Base-by-base conservation (phyloP, 2,329 filamentous ascomycete species). In the Aspergillus carbonarius region DNA sequence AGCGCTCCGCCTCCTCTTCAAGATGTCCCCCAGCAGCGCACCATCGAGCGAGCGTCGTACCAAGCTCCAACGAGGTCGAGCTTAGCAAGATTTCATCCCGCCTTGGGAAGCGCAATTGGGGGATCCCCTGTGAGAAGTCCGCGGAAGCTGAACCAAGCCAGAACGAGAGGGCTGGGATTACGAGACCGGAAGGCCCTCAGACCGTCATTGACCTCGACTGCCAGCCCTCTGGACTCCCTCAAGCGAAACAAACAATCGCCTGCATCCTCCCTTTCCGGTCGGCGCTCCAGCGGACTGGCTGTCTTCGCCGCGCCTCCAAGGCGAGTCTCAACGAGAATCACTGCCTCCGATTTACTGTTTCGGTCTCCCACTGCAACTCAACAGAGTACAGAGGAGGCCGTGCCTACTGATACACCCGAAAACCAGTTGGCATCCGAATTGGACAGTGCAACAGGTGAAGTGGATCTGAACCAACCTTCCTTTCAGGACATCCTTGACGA, bases 51-150 rank as follows among this genome's bases (percentile, higher is more conserved):
- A 1, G 81, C 83, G 0, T 88, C 86, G 0, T 89, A 86, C 68
- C 84, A 84, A 55, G 88, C 87, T n/a, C 87, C 88, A 0, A 89
- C 87, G 0, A 85, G 81, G 68, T 81, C 87, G 12, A 90, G 85
- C 66, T 74, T 89, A 13, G 79, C 85, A 58, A 82, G 84, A 62
- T 82, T 84, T 49, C 84, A 88, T 60, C 84, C 86, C 0, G 81
- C 85, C 10, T 73, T 87, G 34, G 76, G 80, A 57, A 78, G 81
- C 62, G 68, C 69, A 71, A 76, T 68, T 66, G 76, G 66, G 75
- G 76, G 57, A 69, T 75, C 66, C 65, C 76, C 65, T 67, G 74
- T 42, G 59, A 73, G 60, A 73, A 75, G 60, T 65, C 70, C 60
- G 63, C 58, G 50, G 63, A 53, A 30, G 10, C 54, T 60, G 40